Base-by-base conservation (phyloP, 2,329 filamentous ascomycete species). In the Diaporthe humulicola region DNA sequence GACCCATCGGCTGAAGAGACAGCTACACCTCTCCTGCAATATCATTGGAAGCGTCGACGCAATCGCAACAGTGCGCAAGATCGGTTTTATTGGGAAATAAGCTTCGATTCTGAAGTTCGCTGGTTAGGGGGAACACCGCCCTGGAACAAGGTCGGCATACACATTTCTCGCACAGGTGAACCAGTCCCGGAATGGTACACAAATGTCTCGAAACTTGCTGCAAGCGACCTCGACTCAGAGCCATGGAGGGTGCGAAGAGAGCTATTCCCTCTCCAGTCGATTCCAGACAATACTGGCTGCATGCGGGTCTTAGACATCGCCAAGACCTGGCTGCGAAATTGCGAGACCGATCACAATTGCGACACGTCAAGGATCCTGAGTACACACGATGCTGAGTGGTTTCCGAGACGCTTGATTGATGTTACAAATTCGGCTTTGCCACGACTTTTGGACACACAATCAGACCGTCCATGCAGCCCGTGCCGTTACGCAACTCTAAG, bases 161-260 rank as follows among this genome's bases (percentile, higher is more conserved):
- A n/a, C n/a, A n/a, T n/a, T n/a, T n/a, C n/a, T n/a, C n/a, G n/a
- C n/a, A n/a, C n/a, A n/a, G n/a, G n/a, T n/a, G n/a, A n/a, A n/a
- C n/a, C n/a, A n/a, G n/a, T n/a, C n/a, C n/a, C n/a, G n/a, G n/a
- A n/a, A n/a, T n/a, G n/a, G n/a, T n/a, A n/a, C n/a, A n/a, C n/a
- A n/a, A n/a, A n/a, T n/a, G n/a, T n/a, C n/a, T n/a, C n/a, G n/a
- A n/a, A n/a, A n/a, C n/a, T n/a, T n/a, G n/a, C n/a, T n/a, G n/a
- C n/a, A n/a, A n/a, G n/a, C n/a, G 25, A 71, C 52, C 36, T 57
- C 14, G 38, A 60, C 6, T 28, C 36, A 45, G 6, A 60, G 40
- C 69, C 69, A 50, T 71, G 69, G 69, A 71, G 17, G 2, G 69
- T 71, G 3, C 58, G 69, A 28, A 57, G 69, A 60, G 69, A 71